A percentile compares a stretch with the other conserved stretches of the same genome.
phyloP scores from a whole-genome alignment of 495 filamentous ascomycete species.

The Talaromyces proteolyticus region DNA sequence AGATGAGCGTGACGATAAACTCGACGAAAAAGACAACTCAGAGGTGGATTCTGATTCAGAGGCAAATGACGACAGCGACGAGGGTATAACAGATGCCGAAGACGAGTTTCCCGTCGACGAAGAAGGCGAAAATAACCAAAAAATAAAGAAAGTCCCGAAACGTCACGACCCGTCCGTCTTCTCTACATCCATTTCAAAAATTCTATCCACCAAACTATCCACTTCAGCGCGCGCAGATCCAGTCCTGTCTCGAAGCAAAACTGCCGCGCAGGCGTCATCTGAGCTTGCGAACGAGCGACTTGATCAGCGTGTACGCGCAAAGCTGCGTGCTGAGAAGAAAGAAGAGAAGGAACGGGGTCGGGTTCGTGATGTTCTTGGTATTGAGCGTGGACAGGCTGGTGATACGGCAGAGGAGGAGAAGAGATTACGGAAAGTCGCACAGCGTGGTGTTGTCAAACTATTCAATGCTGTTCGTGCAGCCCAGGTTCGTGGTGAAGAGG shows the following conservation, averaged over 20 bases:
- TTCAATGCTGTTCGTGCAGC: constrained; percentile 94
- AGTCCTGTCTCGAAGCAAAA: constrained; percentile 72
- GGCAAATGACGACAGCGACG: constrained; percentile 11
- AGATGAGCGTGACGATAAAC: constrained; percentile 15
- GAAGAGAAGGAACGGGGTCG: constrained; percentile 79
- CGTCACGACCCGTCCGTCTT: constrained; percentile 89
- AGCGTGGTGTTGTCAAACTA: constrained; percentile 87
- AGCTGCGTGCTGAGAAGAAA: constrained; percentile 76
- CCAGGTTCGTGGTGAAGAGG: constrained; percentile 77
- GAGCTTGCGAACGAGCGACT: constrained; percentile 68
- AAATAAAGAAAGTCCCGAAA: constrained; percentile 41
- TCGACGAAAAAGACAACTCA: constrained; percentile 28
- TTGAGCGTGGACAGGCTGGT: constrained; percentile 37
- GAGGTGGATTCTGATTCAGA: constrained; percentile 23
- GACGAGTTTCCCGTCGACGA: constrained; percentile 10
- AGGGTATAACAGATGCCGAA: constrained; percentile 22
- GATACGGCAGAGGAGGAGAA: constrained; percentile 73
- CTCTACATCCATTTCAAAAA: constrained; percentile 84
- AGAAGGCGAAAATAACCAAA: constrained; percentile 5
- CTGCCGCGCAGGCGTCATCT: constrained; percentile 58
- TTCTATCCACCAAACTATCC: constrained; percentile 80
- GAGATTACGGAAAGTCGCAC: constrained; percentile 74
- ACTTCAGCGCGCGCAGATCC: constrained; percentile 76
- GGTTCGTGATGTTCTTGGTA: constrained; percentile 73
- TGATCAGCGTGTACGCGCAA: constrained; percentile 70